These are phyloP conservation scores for Pichia sp. DNA, from an alignment of 1,139 yeast genomes.

Conservation along the genomic window DNA sequence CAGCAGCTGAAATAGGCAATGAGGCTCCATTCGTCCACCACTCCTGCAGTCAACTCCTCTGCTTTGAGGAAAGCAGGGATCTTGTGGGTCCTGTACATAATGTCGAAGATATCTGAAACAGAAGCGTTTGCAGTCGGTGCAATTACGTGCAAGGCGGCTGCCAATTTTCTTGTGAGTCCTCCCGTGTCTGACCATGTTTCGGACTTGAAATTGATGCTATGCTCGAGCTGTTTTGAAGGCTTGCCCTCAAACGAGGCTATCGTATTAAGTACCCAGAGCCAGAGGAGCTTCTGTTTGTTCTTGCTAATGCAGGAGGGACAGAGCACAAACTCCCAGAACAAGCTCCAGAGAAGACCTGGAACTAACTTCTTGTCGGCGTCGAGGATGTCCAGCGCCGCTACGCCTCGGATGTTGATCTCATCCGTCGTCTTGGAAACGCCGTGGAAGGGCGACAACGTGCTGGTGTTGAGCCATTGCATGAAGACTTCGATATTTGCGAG, in stretches of 20 bases:
- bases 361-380: constrained; percentile 62
- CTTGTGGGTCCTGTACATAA: constrained; percentile 40
- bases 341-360: constrained; percentile 60
- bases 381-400: constrained; percentile 65
- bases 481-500: constrained; percentile 59
- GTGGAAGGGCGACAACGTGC: constrained; percentile 42
- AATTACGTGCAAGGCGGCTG: constrained; percentile 1
- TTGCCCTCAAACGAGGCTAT: constrained; percentile 1
- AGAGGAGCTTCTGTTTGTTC: constrained; percentile 4
- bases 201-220: neutral
- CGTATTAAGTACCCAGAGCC: neutral
- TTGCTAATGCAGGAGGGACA: neutral
- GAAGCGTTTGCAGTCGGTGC: neutral
- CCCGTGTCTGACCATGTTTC: constrained; percentile 1
- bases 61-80: constrained; percentile 52
- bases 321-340: constrained; percentile 24
- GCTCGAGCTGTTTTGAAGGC: neutral
- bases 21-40: constrained; percentile 68
- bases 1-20: constrained; percentile 63
- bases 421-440: constrained; percentile 2
- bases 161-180: constrained; percentile 1
- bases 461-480: constrained; percentile 50
- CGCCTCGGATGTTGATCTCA: constrained; percentile 29
- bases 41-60: constrained; percentile 40
- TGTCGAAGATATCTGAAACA: constrained; percentile 29